Evolutionary conservation across 768 basidiomycete species (phyloP).

Genomic region (Amanita polypyramis): DNA sequence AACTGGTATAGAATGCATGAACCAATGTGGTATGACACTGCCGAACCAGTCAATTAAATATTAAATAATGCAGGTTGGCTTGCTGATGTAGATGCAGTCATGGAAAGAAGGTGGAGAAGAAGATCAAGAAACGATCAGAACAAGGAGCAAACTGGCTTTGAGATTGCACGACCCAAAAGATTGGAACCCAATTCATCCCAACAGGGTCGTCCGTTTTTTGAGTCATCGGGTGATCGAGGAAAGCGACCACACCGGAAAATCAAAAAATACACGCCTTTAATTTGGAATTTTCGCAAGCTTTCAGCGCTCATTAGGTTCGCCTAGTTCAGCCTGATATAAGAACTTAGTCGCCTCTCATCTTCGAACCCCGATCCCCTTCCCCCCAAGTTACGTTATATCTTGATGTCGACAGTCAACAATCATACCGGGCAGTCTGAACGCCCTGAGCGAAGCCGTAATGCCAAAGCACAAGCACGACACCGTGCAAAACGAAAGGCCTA

Average conservation of each 20-base stretch:
- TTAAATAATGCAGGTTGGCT: constrained; percentile 5
- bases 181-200: constrained; percentile 14
- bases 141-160: constrained; percentile 7
- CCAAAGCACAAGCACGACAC: constrained; percentile 82
- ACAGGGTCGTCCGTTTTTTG: constrained; percentile 30
- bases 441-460: constrained; percentile 81
- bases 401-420: constrained; percentile 51
- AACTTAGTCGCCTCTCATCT: constrained; percentile 21
- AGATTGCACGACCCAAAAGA: constrained; percentile 14
- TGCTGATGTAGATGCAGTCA: constrained; percentile 2
- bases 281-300: constrained; percentile 20
- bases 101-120: constrained; percentile 4
- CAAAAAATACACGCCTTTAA: constrained; percentile 22
- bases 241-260: constrained; percentile 42
- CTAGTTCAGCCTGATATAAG: constrained; percentile 29
- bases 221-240: constrained; percentile 32
- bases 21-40: constrained; percentile 5
- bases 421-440: constrained; percentile 50
- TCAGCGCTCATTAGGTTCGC: constrained; percentile 19
- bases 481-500: constrained; percentile 90
- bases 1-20: neutral
- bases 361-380: constrained; percentile 42
- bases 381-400: constrained; percentile 39
- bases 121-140: constrained; percentile 3
- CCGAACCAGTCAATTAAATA: constrained; percentile 8